phyloP scores from a whole-genome alignment of 345 rosid species.

The Hibiscus tridactylites region DNA sequence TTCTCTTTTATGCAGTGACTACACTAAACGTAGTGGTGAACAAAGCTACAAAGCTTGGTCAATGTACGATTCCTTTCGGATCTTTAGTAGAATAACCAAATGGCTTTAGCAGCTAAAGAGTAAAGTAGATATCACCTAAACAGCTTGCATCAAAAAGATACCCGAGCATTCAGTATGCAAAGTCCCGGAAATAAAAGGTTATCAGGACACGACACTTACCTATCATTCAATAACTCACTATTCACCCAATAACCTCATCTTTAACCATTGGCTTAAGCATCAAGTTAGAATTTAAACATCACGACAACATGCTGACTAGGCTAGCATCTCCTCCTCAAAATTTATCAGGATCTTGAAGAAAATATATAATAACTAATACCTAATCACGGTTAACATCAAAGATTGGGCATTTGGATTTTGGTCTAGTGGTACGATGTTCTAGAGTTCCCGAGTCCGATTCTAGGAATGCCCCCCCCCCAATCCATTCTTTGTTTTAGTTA shows the following conservation, averaged over 20 bases:
- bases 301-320: background rate
- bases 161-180: background rate
- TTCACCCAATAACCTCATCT: background rate
- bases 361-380: background rate
- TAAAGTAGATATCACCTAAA: background rate
- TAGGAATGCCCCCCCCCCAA: background rate
- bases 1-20: too few species aligned
- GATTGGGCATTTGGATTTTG: slow-evolving; percentile 52
- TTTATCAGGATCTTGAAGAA: background rate
- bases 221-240: background rate
- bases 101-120: background rate
- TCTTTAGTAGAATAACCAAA: too few species aligned
- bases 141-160: background rate
- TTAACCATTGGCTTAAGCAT: background rate
- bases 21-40: too few species aligned
- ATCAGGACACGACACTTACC: background rate
- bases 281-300: background rate
- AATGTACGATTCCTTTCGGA: too few species aligned
- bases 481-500: background rate
- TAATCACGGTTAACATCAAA: background rate
- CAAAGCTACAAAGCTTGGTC: too few species aligned
- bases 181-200: background rate
- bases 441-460: background rate
- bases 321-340: background rate
- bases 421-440: slow-evolving; percentile 73